Evolutionary conservation across 1,139 yeast genomes (phyloP), one percentile per base, ranked within the genome.

Genomic region (Eremothecium gossypii): DNA sequence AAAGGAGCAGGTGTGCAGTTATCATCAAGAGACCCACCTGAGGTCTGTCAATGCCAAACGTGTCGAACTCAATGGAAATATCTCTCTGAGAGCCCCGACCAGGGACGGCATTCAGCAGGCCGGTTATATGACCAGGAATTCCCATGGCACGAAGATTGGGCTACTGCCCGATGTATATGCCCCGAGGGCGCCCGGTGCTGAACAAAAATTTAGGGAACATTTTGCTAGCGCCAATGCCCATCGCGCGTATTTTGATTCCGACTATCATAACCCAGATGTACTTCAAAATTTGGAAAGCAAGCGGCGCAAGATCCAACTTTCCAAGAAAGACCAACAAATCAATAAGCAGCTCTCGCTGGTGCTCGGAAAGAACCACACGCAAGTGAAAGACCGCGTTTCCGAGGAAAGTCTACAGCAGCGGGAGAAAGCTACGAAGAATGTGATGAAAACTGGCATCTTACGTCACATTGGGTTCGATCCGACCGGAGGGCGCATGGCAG

Each of bases 41-140:
- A 71, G 74, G 41, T 70, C 68, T 29, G 67, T 76, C 0, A 73
- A 76, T 29, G 68, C 77, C 8, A 69, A 75, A 45, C 67, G 96
- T 51, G 76, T 84, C 71, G 96, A 86, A 60, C 68, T 87, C 42
- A 83, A 78, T 51, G 80, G 85, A 2, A 70, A 76, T 40, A 71
- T 73, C 23, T 68, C 76, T 52, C 45, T 57, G 47, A 61, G 66
- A 13, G 66, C 75, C 1, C 73, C 76, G 1, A 63, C 62, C 1
- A 60, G 61, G 40, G 55, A 63, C 31, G 76, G 71, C 7, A 53
- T 57, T 8, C 70, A 68, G 39, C 69, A 66, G 7, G 50, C 61
- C 11, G 51, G 71, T 47, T 61, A 50, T 43, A 53, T 48, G 23
- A 46, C 36, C 11, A 48, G 47, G 45, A 42, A 43, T n/a, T 14